Percentiles rank a stretch among this genome's conserved stretches.
Evolutionary conservation across 1,284 basidiomycete species (phyloP).

Genomic region (Volvariella volvacea): DNA sequence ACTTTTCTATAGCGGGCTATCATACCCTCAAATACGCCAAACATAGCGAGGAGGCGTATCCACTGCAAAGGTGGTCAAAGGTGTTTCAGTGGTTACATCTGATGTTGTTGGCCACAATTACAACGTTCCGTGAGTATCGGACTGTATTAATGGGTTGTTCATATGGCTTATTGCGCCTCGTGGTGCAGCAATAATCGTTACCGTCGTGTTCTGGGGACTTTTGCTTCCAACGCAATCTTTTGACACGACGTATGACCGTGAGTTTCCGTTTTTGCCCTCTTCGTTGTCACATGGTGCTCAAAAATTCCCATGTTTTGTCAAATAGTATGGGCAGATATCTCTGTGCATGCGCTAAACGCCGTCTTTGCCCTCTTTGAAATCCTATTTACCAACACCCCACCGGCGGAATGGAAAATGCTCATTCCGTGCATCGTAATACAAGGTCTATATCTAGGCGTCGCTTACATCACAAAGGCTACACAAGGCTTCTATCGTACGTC

Average conservation of each 20-base stretch:
- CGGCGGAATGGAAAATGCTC: conserved; percentile 48
- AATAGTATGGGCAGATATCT: conserved; percentile 46
- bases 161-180: background rate
- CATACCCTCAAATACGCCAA: conserved; percentile 44
- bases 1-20: conserved; percentile 52
- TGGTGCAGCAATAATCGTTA: conserved; percentile 55
- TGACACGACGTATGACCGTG: conserved; percentile 22
- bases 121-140: conserved; percentile 48
- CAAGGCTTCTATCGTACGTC: conserved; percentile 59
- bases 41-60: conserved; percentile 31
- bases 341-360: conserved; percentile 57
- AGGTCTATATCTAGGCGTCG: conserved; percentile 54
- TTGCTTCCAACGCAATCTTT: conserved; percentile 36
- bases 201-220: conserved; percentile 60
- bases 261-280: too few relatives aligned
- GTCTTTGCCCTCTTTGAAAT: conserved; percentile 55
- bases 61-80: conserved; percentile 53
- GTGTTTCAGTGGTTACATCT: conserved; percentile 51
- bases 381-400: conserved; percentile 43
- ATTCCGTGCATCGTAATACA: conserved; percentile 42
- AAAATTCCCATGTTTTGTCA: conserved; percentile 2
- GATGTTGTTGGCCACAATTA: conserved; percentile 43
- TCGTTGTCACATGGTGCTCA: background rate
- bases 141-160: background rate
- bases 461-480: conserved; percentile 53